phyloP scores from a whole-genome alignment of 352 stramenopile species.

The Paralagenidium karlingii region DNA sequence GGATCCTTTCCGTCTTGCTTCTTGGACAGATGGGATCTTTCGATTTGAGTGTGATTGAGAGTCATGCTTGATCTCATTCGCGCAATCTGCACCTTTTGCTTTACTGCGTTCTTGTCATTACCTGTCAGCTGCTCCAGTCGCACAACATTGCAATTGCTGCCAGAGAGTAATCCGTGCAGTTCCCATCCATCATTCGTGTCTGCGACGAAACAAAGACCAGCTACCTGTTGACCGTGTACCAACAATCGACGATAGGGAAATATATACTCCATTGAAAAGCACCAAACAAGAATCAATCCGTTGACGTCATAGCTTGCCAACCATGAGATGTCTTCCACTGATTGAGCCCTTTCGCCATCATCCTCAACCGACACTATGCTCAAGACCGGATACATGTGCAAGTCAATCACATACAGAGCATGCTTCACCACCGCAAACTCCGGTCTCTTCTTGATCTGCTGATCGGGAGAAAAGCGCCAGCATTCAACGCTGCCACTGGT shows the following conservation, averaged over 20 bases:
- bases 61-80: slow-evolving; percentile 12
- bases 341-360: slow-evolving; percentile 3
- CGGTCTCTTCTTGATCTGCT: slow-evolving; percentile 3
- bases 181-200: slow-evolving; percentile 2
- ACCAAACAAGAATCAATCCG: slow-evolving; percentile 31
- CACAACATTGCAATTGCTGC: neutral
- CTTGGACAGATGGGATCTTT: neutral
- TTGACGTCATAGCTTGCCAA: slow-evolving; percentile 35
- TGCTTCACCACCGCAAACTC: slow-evolving; percentile 27
- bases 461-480: slow-evolving; percentile 17
- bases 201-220: slow-evolving; percentile 9
- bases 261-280: slow-evolving; percentile 31
- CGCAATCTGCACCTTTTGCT: slow-evolving; percentile 11
- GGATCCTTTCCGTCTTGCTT: neutral
- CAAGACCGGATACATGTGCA: slow-evolving; percentile 26
- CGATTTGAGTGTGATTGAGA: neutral
- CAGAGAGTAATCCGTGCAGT: neutral
- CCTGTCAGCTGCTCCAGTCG: slow-evolving; percentile 12
- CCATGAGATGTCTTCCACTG: slow-evolving; percentile 29
- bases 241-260: slow-evolving; percentile 36
- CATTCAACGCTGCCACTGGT: slow-evolving; percentile 34
- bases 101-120: slow-evolving; percentile 9
- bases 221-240: slow-evolving; percentile 21
- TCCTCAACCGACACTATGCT: slow-evolving; percentile 13
- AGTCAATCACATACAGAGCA: slow-evolving; percentile 27